Evolutionary conservation across 345 rosid species (phyloP).

Genomic region (Eucalyptus erythrocorys): DNA sequence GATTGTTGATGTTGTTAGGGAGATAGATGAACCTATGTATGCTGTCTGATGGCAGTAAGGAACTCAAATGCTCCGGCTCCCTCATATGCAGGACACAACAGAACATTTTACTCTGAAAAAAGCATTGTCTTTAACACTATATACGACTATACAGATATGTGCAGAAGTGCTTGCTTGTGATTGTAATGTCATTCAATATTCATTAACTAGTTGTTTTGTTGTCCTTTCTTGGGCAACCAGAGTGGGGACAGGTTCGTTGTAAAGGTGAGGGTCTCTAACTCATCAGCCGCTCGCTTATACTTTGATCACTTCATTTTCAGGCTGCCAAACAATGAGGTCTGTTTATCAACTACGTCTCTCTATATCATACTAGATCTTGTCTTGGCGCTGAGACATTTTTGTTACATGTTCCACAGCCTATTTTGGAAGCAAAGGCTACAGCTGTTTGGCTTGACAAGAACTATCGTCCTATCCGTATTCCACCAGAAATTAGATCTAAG

Average conservation of each 20-base stretch:
- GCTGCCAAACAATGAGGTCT: conserved; percentile 72
- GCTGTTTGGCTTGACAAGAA: conserved; percentile 82
- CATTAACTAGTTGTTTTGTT: neutral
- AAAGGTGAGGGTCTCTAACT: conserved; percentile 50
- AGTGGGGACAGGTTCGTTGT: conserved; percentile 67
- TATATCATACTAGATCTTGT: neutral
- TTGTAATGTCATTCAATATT: neutral
- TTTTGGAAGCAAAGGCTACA: conserved; percentile 67
- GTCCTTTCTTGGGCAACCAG: conserved; percentile 14
- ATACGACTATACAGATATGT: neutral
- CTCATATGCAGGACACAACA: neutral
- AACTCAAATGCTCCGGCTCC: neutral
- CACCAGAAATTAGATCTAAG: conserved; percentile 51
- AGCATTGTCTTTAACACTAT: neutral
- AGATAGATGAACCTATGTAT: neutral
- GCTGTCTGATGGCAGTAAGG: neutral
- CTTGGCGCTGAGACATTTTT: neutral
- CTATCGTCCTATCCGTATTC: conserved; percentile 66
- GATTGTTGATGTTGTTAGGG: neutral
- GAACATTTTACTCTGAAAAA: neutral
- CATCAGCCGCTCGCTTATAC: conserved; percentile 70
- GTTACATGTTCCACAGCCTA: conserved; percentile 22
- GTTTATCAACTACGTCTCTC: neutral
- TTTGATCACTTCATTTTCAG: conserved; percentile 62
- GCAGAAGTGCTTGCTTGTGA: neutral